Conservation (phyloP, 2,329 filamentous ascomycete genomes). For the Penicillium psychrosexuale region DNA sequence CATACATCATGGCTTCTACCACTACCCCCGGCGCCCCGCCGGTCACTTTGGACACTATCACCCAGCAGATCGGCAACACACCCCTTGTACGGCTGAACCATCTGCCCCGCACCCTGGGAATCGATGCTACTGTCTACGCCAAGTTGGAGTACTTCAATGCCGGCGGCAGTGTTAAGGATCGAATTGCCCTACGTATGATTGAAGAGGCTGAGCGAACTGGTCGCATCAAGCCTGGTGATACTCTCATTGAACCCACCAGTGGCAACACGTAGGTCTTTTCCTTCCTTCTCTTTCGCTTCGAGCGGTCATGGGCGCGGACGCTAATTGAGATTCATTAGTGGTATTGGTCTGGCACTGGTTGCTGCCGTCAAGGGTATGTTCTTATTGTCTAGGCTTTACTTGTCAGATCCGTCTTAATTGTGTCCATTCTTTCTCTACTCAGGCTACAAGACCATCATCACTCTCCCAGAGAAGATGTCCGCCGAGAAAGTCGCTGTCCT, state of each 20-base stretch:
- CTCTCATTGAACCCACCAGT: conserved; percentile 94
- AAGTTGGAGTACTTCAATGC: conserved; percentile 94
- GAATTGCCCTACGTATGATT: conserved; percentile 95
- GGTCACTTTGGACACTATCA: conserved; percentile 63
- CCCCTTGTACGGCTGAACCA: conserved; percentile 93
- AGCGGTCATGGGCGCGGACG: background rate
- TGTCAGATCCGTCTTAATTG: background rate
- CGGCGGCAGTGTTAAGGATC: conserved; percentile 88
- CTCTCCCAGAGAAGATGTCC: conserved; percentile 98
- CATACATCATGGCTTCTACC: conserved; percentile 46
- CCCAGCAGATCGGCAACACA: conserved; percentile 89
- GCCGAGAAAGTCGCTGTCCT: conserved; percentile 96
- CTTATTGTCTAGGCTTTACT: background rate
- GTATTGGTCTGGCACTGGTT: conserved; percentile 91
- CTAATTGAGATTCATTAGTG: conserved; percentile 42
- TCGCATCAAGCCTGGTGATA: conserved; percentile 94
- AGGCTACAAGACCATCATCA: conserved; percentile 96
- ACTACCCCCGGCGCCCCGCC: conserved; percentile 54
- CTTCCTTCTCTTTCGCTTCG: background rate
- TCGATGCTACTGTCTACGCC: conserved; percentile 83
- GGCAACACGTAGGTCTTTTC: conserved; percentile 69
- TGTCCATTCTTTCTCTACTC: background rate
- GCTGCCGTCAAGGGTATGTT: conserved; percentile 74
- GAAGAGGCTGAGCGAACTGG: conserved; percentile 89
- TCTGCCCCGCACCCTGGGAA: conserved; percentile 84